Evolutionary conservation across 2,329 filamentous ascomycete genomes (phyloP).

Genomic region (Colletotrichum sidae): DNA sequence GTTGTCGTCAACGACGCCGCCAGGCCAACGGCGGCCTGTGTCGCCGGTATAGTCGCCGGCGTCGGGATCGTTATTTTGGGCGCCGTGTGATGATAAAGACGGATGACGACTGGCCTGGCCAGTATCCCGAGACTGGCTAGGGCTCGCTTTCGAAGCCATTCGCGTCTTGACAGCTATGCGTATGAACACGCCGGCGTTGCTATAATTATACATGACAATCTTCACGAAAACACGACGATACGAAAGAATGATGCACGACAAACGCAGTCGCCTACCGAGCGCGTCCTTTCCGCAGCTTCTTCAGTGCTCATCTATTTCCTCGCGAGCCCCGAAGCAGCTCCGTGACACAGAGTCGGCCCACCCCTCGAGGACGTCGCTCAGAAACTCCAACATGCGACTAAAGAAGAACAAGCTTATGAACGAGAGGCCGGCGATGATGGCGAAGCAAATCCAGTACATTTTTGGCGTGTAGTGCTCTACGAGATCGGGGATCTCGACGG

Average conservation of each 20-base stretch:
- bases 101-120: not conserved
- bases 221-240: not conserved
- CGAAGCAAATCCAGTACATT: slow-evolving; percentile 78
- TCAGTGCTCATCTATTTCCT: slow-evolving; percentile 21
- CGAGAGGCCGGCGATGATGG: slow-evolving; percentile 69
- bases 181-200: too few relatives aligned
- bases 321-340: not conserved
- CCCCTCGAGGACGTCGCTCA: slow-evolving; percentile 58
- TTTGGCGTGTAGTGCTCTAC: slow-evolving; percentile 67
- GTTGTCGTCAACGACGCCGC: slow-evolving; percentile 36
- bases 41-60: slow-evolving; percentile 35
- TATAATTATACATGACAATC: not conserved
- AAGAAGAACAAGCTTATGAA: slow-evolving; percentile 69
- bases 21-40: slow-evolving; percentile 27
- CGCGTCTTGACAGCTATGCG: too few relatives aligned
- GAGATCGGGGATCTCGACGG: slow-evolving; percentile 70
- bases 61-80: slow-evolving; percentile 34
- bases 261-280: not conserved
- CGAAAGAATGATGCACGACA: not conserved
- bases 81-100: slow-evolving; percentile 19
- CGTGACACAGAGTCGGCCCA: slow-evolving; percentile 40
- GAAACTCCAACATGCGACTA: slow-evolving; percentile 56
- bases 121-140: not conserved
- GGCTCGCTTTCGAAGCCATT: too few relatives aligned
- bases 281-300: not conserved